Conservation (phyloP, 1,284 basidiomycete species). For the Rhodotorula sp. region DNA sequence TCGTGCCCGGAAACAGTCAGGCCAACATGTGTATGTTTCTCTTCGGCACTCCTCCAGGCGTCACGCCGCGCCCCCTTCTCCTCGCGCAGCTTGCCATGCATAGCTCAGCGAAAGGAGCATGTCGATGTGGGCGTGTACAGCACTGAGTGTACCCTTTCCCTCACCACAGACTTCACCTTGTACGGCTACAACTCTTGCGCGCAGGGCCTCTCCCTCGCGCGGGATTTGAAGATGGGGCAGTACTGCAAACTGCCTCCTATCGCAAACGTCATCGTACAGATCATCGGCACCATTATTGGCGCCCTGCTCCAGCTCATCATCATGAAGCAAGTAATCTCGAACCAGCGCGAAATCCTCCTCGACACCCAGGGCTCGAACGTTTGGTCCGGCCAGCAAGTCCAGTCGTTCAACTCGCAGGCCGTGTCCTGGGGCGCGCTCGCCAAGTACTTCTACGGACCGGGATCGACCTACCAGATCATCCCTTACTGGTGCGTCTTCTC, state of each 20-base stretch:
- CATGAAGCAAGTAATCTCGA: conserved; percentile 58
- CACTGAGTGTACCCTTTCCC: background rate
- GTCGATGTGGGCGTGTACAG: background rate
- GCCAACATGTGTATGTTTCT: conserved; percentile 56
- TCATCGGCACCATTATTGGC: conserved; percentile 63
- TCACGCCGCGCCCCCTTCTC: background rate
- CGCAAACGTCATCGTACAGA: too few species aligned
- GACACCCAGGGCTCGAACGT: conserved; percentile 53
- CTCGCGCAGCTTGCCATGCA: too few species aligned
- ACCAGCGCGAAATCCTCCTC: conserved; percentile 56
- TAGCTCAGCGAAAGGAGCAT: too few species aligned
- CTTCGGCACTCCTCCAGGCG: too few species aligned
- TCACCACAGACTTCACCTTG: conserved; percentile 44
- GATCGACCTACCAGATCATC: conserved; percentile 52
- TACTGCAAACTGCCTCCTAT: conserved; percentile 75
- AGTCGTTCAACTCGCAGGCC: conserved; percentile 61
- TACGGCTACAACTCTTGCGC: conserved; percentile 48
- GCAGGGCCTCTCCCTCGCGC: conserved; percentile 57
- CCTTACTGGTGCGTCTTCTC: conserved; percentile 32
- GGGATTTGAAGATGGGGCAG: conserved; percentile 70
- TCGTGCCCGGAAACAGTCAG: conserved; percentile 63
- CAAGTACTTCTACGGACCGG: conserved; percentile 57
- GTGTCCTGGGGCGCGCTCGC: conserved; percentile 65
- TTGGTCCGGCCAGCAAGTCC: conserved; percentile 58
- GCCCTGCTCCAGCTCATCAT: conserved; percentile 52